Evolutionary conservation across 2,329 filamentous ascomycete genomes (phyloP), one percentile per base, ranked within the genome.

Genomic region (Xylariomycetidae sp.): DNA sequence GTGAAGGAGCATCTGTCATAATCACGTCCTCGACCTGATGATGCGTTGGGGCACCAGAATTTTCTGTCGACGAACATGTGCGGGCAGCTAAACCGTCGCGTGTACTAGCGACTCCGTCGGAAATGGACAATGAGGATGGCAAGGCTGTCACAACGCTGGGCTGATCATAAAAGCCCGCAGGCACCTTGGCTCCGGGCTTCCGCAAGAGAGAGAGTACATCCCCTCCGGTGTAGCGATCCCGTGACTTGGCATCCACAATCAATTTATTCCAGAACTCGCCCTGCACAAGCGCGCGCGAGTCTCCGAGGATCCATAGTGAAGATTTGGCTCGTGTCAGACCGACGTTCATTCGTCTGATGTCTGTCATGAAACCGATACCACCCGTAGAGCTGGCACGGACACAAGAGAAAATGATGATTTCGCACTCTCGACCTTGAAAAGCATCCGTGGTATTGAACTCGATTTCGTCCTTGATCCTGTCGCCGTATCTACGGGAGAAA

Each of bases 371-470:
- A 72, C 92, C 92, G 54, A 98, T 95, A 51, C 90, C 88, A n/a
- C 85, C 85, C 6, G 83, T 85, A n/a, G 86, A 78, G 18, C 85
- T 90, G 15, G 92, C 90, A 65, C 92, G 82, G 41, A 98, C 92
- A 60, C 94, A 98, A 25, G 92, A 97, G 67, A 98, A 98, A 44
- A 98, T 97, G 59, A 98, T 97, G 43, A 98, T 83, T 56, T 98
- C 92, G 53, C 88, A 92, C 62, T 98, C 92, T 47, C 94, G 81
- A 42, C 92, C 92, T 59, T 98, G 88, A 59, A 96, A 98, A 13
- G 92, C 94, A 63, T 98, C 92, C 1, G 92, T 98, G 0, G 92
- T 98, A 59, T 98, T 98, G 74, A 98, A 98, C 47, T 98, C 94
- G 45, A 98, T 84, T 14, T 75, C 74, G 19, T 85, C 81, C 16